Percentiles rank a stretch among this genome's conserved stretches.
These are phyloP conservation scores for Eruca vesicaria DNA, from an alignment of 441 rosid genomes.

Conservation along the genomic window DNA sequence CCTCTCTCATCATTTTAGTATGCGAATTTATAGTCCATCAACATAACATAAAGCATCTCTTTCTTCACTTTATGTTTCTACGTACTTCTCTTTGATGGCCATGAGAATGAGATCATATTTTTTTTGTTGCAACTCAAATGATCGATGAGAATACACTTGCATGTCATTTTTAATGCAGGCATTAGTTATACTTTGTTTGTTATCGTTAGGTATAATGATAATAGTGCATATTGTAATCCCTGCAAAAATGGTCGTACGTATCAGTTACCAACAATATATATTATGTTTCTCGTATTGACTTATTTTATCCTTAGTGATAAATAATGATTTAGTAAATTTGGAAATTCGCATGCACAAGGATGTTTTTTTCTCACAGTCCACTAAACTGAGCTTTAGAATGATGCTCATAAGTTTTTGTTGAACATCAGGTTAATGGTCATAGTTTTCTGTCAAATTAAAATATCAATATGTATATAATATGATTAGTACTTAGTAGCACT, in stretches of 20 bases:
- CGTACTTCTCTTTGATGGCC: not conserved
- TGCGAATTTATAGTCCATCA: constrained; percentile 1
- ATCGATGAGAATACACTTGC: not conserved
- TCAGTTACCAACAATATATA: not conserved
- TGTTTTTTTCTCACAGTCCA: not conserved
- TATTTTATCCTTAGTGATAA: not conserved
- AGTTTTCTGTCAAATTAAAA: not conserved
- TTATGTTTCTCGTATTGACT: not conserved
- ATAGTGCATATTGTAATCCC: not conserved
- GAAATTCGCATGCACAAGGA: not conserved
- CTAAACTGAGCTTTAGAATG: not conserved
- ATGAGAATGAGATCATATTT: not conserved
- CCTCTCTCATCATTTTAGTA: constrained; percentile 11
- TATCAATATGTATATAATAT: constrained; percentile 4
- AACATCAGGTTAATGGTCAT: constrained; percentile 12
- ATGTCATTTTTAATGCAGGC: not conserved
- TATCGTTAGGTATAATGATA: not conserved
- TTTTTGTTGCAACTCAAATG: not conserved
- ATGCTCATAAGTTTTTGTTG: constrained; percentile 1
- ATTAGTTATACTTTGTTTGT: not conserved
- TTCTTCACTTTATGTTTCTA: not conserved
- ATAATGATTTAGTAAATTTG: not conserved
- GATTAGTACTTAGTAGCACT: constrained; percentile 10
- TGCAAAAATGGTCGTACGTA: not conserved
- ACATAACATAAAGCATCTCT: constrained; percentile 6